Percentiles rank a stretch among this genome's conserved stretches.
phyloP scores from a whole-genome alignment of 2,329 filamentous ascomycete genomes.

The Aspergillus fructus region DNA sequence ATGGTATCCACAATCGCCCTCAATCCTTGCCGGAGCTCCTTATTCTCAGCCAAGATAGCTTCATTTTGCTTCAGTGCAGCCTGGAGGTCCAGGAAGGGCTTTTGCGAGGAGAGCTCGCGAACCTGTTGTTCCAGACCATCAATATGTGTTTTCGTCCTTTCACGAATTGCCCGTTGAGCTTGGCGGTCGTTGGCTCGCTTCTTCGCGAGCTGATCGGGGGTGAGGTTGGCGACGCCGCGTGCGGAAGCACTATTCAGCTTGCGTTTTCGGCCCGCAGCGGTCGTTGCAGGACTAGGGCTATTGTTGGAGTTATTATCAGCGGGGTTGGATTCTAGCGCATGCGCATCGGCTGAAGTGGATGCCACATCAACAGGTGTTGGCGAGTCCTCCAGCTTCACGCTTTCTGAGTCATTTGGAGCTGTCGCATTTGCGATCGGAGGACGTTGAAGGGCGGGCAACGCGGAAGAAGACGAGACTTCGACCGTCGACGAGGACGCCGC shows the following conservation, averaged over 20 bases:
- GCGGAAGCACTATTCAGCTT: slow-evolving; percentile 47
- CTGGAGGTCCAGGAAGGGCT: slow-evolving; percentile 82
- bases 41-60: slow-evolving; percentile 74
- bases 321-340: slow-evolving; percentile 20
- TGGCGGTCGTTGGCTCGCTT: slow-evolving; percentile 91
- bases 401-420: slow-evolving; percentile 11
- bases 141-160: slow-evolving; percentile 78
- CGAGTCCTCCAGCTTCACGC: slow-evolving; percentile 27
- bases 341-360: slow-evolving; percentile 24
- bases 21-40: slow-evolving; percentile 70
- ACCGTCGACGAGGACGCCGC: slow-evolving; percentile 25
- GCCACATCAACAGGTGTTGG: slow-evolving; percentile 23
- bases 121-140: slow-evolving; percentile 72
- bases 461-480: slow-evolving; percentile 16
- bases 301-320: slow-evolving; percentile 13
- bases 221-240: slow-evolving; percentile 81
- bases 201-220: slow-evolving; percentile 81
- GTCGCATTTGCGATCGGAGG: slow-evolving; percentile 9
- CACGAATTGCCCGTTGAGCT: slow-evolving; percentile 79
- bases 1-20: slow-evolving; percentile 61
- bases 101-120: slow-evolving; percentile 71
- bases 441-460: slow-evolving; percentile 5
- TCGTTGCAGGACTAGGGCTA: slow-evolving; percentile 16
- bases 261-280: slow-evolving; percentile 39
- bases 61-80: slow-evolving; percentile 73